Base-by-base conservation (phyloP, 2,329 filamentous ascomycete genomes). In the Botrytis byssoidea region DNA sequence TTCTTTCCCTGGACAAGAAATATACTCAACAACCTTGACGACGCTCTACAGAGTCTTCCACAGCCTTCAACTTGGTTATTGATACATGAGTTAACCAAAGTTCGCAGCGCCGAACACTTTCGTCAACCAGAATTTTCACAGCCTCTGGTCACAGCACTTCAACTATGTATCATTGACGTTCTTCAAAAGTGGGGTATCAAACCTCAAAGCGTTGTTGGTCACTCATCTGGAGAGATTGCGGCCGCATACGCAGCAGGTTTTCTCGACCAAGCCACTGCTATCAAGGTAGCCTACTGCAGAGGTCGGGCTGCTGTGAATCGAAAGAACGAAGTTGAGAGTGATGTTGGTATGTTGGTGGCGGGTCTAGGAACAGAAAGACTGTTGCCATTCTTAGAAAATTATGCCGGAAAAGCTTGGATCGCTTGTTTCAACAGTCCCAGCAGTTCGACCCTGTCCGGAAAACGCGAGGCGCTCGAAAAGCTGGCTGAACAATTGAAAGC, bases 211-310 rank as follows among this genome's bases (percentile, higher is more conserved):
- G 83, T 85, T 0, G 79, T 82, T 6, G 84, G 85, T 0, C 85
- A 87, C 76, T 86, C 84, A 0, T 82, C 80, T 60, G 85, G 85
- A 10, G 85, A 87, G 74, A 85, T 86, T 63, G 84, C 79, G 3
- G 85, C 85, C 3, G 85, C 85, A 0, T 86, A 83, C 70, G 80
- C 83, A 1, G 78, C 82, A 1, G 83, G 82, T 3, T 77, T 78
- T 1, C 60, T 85, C 0, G 79, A 68, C 10, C 64, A 59, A 46
- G 73, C 71, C 32, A 63, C 74, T 12, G 74, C 75, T 32, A 75
- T 77, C 32, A 73, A 65, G 61, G 72, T 75, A 63, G 74, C 74
- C 20, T 76, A 48, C 40, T 76, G 57, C 42, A 72, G 75, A 12
- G 76, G 76, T 7, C 66, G 63, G n/a, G 61, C 69, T 46, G 42